Evolutionary conservation across 1,284 basidiomycete species (phyloP), one percentile per base, ranked within the genome.

Genomic region (Coriolopsis trogii): DNA sequence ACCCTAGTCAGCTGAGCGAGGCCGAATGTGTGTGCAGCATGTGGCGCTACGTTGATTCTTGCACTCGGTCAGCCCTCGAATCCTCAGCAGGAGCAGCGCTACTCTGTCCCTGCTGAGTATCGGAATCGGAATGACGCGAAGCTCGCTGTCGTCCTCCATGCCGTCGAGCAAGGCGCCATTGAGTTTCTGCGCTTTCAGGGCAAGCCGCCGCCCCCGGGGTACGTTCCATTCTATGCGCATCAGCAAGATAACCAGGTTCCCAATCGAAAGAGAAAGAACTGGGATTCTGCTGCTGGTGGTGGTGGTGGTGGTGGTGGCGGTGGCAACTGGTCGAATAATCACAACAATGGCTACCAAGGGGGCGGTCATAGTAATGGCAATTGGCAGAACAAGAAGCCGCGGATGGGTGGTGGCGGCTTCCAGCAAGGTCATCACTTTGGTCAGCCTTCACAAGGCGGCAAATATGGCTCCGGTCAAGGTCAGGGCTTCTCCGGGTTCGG

Each of bases 81-180:
- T 9, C 34, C 67, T 58, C 67, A 73, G 20, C 65, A 73, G 40
- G 59, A 68, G 29, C 72, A 71, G 30, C 66, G 63, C 41, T 86
- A 80, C 64, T 63, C 64, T 0, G 78, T 79, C 9, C 67, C 75
- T 15, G 61, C 70, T 13, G 75, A 80, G 53, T 86, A 84, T 61
- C 72, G 77, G 31, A 78, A 70, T 26, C 81, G 81, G 56, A 72
- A 70, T 12, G 85, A 88, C 54, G 85, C 85, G 8, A 84, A 78
- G 63, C 68, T 74, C 16, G 84, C 80, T 15, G 83, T 78, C 9
- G 68, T 76, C 0, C 73, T 71, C 41, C 64, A 67, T 2, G 85
- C 83, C 3, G 77, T 76, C 12, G 70, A 80, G 57, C 67, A 77
- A 55, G 83, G 84, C 9, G 71, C 74, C 16, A 65, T 87, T 42